phyloP scores from a whole-genome alignment of 495 filamentous ascomycete species.

The Aspergillus biplanus region DNA sequence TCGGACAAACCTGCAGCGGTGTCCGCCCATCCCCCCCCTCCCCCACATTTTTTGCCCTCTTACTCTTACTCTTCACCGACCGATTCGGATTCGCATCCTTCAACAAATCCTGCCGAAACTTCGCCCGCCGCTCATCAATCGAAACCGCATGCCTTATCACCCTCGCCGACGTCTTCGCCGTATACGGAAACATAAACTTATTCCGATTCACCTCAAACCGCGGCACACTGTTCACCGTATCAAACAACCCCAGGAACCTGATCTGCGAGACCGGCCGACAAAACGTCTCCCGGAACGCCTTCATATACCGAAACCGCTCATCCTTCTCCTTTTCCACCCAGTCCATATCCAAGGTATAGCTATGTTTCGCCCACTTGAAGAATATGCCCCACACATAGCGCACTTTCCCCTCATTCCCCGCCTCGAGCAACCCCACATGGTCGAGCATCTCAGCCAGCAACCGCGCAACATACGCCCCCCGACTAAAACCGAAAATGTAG shows the following conservation, averaged over 20 bases:
- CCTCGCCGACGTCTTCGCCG: conserved; percentile 73
- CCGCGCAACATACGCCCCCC: conserved; percentile 77
- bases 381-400: conserved; percentile 85
- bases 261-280: conserved; percentile 76
- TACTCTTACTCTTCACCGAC: conserved; percentile 25
- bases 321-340: conserved; percentile 61
- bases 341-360: conserved; percentile 57
- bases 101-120: conserved; percentile 71
- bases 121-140: conserved; percentile 77
- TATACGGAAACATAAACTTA: conserved; percentile 85
- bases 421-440: conserved; percentile 70
- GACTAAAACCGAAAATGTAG: conserved; percentile 76
- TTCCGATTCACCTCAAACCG: conserved; percentile 82
- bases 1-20: too few species aligned
- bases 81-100: conserved; percentile 54
- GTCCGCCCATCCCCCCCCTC: too few species aligned
- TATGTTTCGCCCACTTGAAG: conserved; percentile 73
- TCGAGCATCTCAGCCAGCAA: conserved; percentile 84
- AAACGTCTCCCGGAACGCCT: conserved; percentile 84
- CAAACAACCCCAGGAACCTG: conserved; percentile 52
- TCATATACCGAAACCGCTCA: conserved; percentile 76
- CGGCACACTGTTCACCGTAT: conserved; percentile 77
- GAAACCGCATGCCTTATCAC: conserved; percentile 74
- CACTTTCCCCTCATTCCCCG: conserved; percentile 81
- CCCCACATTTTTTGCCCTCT: conserved; percentile 36